Conservation (phyloP, 148 eudicot species). For the Rhododendron williamsianum region DNA sequence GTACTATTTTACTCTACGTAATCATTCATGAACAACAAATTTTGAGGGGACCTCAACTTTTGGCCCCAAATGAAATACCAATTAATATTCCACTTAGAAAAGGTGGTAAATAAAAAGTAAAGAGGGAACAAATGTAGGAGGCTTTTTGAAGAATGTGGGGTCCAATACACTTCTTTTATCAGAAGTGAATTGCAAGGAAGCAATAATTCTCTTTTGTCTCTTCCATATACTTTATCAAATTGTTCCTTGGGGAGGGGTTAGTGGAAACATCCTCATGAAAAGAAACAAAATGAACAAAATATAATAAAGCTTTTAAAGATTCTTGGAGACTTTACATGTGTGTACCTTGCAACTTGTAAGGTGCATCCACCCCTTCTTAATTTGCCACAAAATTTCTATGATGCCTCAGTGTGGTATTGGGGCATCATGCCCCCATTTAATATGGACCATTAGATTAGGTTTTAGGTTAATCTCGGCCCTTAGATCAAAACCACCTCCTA, state of each 20-base stretch:
- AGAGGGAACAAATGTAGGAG: not conserved
- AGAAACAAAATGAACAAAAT: not conserved
- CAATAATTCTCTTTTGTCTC: constrained; percentile 1
- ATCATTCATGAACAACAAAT: not conserved
- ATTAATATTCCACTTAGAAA: not conserved
- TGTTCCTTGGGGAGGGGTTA: not conserved
- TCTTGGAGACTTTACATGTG: not conserved
- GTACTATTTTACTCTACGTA: not conserved
- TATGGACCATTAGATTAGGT: too few species aligned
- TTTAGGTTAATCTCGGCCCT: too few species aligned
- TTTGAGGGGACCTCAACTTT: not conserved
- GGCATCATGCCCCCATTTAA: too few species aligned
- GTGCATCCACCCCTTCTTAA: not conserved
- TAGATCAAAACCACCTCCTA: too few species aligned
- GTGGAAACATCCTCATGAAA: constrained; percentile 10
- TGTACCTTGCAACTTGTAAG: not conserved
- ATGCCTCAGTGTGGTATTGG: too few species aligned
- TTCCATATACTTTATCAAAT: not conserved
- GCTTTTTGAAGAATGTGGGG: not conserved
- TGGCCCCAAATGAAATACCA: not conserved
- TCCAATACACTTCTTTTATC: not conserved
- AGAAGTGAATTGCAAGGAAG: constrained; percentile 4
- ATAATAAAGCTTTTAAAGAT: not conserved
- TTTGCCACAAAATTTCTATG: not conserved
- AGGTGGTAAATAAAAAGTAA: not conserved